Conservation (phyloP, 2,329 filamentous ascomycete genomes). For the Colletotrichum sp. region DNA sequence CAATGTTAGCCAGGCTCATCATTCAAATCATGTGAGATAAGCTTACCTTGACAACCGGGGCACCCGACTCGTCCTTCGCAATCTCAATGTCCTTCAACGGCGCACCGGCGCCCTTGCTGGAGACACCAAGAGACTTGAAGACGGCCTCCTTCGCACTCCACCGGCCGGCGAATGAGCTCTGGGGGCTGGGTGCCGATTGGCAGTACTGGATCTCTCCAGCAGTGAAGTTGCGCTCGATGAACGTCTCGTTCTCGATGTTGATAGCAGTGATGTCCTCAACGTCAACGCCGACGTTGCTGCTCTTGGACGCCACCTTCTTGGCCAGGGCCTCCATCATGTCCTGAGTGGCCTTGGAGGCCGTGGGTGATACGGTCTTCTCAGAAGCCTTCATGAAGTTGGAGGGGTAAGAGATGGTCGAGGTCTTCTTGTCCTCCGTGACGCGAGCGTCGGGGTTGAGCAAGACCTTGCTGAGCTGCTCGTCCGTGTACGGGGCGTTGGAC, state of each 20-base stretch:
- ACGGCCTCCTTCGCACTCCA: constrained; percentile 99
- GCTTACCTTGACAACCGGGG: constrained; percentile 84
- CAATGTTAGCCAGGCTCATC: constrained; percentile 40
- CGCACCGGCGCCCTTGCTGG: constrained; percentile 86
- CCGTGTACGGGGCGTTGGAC: constrained; percentile 86
- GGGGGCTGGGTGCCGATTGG: constrained; percentile 76
- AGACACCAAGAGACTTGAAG: constrained; percentile 93
- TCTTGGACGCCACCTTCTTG: constrained; percentile 61
- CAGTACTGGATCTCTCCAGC: constrained; percentile 85
- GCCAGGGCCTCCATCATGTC: constrained; percentile 81
- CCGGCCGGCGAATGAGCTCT: constrained; percentile 90
- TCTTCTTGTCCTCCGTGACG: constrained; percentile 86
- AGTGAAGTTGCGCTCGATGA: constrained; percentile 95
- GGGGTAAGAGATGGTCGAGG: constrained; percentile 77
- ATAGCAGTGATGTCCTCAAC: constrained; percentile 88
- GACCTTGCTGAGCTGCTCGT: constrained; percentile 84
- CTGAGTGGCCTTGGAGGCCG: constrained; percentile 67
- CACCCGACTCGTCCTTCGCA: constrained; percentile 78
- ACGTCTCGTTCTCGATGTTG: constrained; percentile 93
- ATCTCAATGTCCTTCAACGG: constrained; percentile 96
- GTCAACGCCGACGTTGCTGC: constrained; percentile 90
- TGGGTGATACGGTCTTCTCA: constrained; percentile 55
- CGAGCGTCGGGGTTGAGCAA: constrained; percentile 95
- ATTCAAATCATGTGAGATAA: neutral
- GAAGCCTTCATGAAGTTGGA: constrained; percentile 70